A percentile compares a stretch with the other conserved stretches of the same genome.
phyloP scores from a whole-genome alignment of 257 asterid species.

The Fraxinus americana region DNA sequence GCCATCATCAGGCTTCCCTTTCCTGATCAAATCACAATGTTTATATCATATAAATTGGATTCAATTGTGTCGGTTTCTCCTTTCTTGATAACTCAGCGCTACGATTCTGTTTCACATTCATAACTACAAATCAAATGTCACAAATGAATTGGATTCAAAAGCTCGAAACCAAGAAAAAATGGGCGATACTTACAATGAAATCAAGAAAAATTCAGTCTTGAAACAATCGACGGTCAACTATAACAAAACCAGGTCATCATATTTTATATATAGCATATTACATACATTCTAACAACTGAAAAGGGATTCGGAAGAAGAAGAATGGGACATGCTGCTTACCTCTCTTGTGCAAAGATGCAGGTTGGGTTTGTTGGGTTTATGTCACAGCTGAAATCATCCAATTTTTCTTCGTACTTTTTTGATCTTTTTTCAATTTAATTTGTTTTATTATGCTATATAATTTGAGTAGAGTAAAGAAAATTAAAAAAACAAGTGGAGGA shows the following conservation, averaged over 20 bases:
- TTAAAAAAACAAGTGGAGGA: not conserved
- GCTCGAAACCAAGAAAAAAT: not conserved
- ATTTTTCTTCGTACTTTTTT: not conserved
- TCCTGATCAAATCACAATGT: not conserved
- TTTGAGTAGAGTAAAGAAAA: not conserved
- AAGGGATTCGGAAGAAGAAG: not conserved
- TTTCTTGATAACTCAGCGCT: not conserved
- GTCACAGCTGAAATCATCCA: conserved; percentile 4
- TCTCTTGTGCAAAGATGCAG: not conserved
- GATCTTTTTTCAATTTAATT: not conserved
- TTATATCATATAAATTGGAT: not conserved
- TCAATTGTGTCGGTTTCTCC: not conserved
- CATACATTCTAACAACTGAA: not conserved
- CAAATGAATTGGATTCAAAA: not conserved
- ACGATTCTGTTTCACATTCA: not conserved
- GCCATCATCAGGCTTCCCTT: conserved; percentile 55
- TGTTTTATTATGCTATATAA: not conserved
- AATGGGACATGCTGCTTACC: not conserved
- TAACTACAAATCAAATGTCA: not conserved
- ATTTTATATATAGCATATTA: too few species aligned
- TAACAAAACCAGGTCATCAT: not conserved
- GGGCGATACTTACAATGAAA: not conserved
- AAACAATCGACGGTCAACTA: not conserved
- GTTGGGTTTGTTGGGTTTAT: not conserved
- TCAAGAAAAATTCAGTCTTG: not conserved